Evolutionary conservation across 148 eudicot species (phyloP), one percentile per base, ranked within the genome.

Genomic region (Silene uniflora): DNA sequence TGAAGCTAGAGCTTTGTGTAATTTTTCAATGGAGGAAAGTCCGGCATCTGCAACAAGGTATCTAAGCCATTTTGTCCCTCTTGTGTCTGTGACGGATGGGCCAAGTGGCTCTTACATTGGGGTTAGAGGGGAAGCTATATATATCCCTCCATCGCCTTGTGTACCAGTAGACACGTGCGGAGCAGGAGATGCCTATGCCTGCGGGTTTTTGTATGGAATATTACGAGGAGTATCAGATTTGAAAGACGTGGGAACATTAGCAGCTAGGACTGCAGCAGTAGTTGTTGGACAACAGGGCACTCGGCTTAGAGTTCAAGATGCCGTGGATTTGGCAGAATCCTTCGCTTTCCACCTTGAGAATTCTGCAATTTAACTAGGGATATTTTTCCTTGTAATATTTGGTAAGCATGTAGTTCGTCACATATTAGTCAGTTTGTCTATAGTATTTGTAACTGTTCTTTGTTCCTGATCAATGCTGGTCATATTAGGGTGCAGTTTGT

Each of bases 231-330:
- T 89, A 29, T 88, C 97, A 42, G 92, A 92, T 87, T 76, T 89
- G 59, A 87, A 87, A 75, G 91, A 86, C 14, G 81, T 92, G 88
- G 98, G 98, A 39, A 62, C 86, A 7, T 65, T 92, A 81, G 98
- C 97, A 10, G 85, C 97, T 62, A 89, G 85, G 82, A 94, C 91
- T 68, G 98, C 98, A 49, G 87, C 98, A 19, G 85, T 89, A 73
- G 98, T 95, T 19, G 98, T 95, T 39, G 96, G 88, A 12, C 98
- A 95, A 69, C 99, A 95, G 73, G 99, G 99, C 23, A 95, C 99
- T 29, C 90, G 99, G 17, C 88, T 95, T 42, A 75, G 96, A 74
- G 90, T 92, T 71, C 82, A 90, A 75, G 98, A 92, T 10, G 98
- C 98, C 52, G 83, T 84, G 46, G 87, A 83, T 68, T 80, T 95